Conservation (phyloP, 768 basidiomycete species). For the Filobasidium floriforme region DNA sequence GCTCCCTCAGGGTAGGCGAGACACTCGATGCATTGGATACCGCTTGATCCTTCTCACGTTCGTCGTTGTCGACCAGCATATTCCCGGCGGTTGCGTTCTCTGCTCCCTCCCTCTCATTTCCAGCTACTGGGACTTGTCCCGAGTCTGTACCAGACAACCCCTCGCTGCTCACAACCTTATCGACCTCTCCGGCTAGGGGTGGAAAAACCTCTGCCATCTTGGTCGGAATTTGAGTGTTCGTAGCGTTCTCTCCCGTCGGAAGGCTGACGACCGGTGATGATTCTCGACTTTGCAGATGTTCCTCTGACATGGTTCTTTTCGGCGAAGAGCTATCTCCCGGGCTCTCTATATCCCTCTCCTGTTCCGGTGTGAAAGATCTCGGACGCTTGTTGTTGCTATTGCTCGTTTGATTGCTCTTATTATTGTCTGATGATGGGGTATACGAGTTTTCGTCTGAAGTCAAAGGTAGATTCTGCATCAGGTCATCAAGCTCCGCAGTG, state of each 20-base stretch:
- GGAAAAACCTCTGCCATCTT: slow-evolving; percentile 3
- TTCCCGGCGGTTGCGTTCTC: too few species aligned
- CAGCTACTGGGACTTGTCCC: not conserved
- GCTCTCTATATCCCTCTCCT: too few species aligned
- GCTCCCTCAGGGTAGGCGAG: slow-evolving; percentile 15
- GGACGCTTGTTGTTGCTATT: too few species aligned
- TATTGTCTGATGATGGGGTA: too few species aligned
- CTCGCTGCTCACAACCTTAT: not conserved
- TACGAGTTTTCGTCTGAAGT: too few species aligned
- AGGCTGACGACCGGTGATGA: slow-evolving; percentile 18
- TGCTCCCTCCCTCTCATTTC: not conserved
- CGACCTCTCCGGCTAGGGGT: not conserved
- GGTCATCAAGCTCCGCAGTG: too few species aligned
- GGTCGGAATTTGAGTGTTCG: not conserved
- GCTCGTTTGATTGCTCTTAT: too few species aligned
- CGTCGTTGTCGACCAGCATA: too few species aligned
- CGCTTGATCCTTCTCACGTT: not conserved
- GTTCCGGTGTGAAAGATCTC: too few species aligned
- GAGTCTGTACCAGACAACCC: not conserved
- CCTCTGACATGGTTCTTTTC: slow-evolving; percentile 23
- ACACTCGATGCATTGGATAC: not conserved
- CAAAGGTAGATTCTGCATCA: too few species aligned
- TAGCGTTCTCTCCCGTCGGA: slow-evolving; percentile 4
- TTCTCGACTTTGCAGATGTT: slow-evolving; percentile 16
- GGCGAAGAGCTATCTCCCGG: not conserved